A percentile compares a stretch with the other conserved stretches of the same genome.
These are phyloP conservation scores for Penicillium goetzii DNA, from an alignment of 495 filamentous ascomycete genomes.

Conservation along the genomic window DNA sequence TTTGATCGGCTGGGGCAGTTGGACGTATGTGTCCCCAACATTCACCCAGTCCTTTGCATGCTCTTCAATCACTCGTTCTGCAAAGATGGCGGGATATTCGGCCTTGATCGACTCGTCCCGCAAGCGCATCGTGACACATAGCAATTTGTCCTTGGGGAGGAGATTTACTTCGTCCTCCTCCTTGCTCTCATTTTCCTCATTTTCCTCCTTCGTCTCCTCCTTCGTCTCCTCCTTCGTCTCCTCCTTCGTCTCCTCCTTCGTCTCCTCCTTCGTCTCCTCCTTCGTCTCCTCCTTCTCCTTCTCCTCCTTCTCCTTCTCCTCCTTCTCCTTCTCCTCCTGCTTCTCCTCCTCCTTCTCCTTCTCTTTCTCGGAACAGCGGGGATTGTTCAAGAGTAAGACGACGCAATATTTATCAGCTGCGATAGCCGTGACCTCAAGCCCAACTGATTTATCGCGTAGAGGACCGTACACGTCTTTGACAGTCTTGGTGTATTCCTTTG, in stretches of 20 bases:
- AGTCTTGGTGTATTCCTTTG: not conserved
- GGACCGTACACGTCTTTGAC: constrained; percentile 8
- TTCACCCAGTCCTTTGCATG: constrained; percentile 8
- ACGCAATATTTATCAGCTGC: constrained; percentile 14
- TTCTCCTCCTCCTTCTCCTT: not conserved
- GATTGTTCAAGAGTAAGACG: constrained; percentile 1
- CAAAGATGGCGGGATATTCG: not conserved
- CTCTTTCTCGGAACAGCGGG: not conserved
- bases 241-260: not conserved
- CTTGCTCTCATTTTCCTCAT: not conserved
- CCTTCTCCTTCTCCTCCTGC: not conserved
- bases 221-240: not conserved
- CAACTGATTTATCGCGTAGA: not conserved
- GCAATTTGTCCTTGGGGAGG: not conserved
- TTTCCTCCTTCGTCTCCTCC: not conserved
- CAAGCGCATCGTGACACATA: constrained; percentile 8
- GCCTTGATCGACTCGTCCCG: constrained; percentile 1
- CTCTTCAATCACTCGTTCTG: constrained; percentile 4
- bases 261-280: not conserved
- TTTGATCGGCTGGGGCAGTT: constrained; percentile 18
- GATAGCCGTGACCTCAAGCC: constrained; percentile 9
- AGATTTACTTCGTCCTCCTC: not conserved
- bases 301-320: not conserved
- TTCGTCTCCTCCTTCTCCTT: not conserved
- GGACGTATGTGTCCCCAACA: constrained; percentile 3